Evolutionary conservation across 306 rosid genomes (phyloP), one percentile per base, ranked within the genome.

Genomic region (Canavalia ensiformis): DNA sequence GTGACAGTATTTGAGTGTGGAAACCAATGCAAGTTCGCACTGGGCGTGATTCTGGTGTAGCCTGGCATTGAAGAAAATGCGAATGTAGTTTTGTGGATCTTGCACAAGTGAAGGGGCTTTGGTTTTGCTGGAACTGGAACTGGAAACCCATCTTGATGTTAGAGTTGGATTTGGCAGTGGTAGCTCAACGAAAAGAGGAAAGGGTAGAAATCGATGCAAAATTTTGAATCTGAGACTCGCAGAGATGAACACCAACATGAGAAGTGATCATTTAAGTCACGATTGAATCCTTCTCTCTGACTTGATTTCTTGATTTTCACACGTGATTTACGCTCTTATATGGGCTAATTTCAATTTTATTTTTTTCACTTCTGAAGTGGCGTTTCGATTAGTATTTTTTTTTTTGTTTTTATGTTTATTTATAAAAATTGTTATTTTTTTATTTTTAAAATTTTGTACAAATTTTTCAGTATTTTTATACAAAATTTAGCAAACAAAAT

Each of bases 1-100:
- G 58, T 93, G 81, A 78, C 95, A 91, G n/a, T 90, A 87, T 81
- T 90, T 93, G 64, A 95, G 79, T 0, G 88, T 87, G 5, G 93
- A 91, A 76, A 95, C 89, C 86, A 95, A 62, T 1, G 92, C 86
- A 57, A 88, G 89, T 71, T 90, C 90, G 87, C 58, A 88, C 8
- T 87, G 85, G 54, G 31, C 29, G 69, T 18, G 87, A 79, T 74
- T 72, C 25, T 77, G 82, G 74, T 13, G 45, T 33, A 47, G 64
- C 79, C 87, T 76, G 81, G 84, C 81, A 70, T 84, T 56, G 87
- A 74, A 76, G 89, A 91, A 87, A 46, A 81, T n/a, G 56, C 58
- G 87, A 66, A 91, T 86, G 84, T 33, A 82, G 66, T 84, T 72
- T 8, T 83, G 79, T 47, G 91, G 89, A 47, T 69, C 75, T 70